phyloP scores from a whole-genome alignment of 2,329 filamentous ascomycete genomes.

The Claviceps africana region DNA sequence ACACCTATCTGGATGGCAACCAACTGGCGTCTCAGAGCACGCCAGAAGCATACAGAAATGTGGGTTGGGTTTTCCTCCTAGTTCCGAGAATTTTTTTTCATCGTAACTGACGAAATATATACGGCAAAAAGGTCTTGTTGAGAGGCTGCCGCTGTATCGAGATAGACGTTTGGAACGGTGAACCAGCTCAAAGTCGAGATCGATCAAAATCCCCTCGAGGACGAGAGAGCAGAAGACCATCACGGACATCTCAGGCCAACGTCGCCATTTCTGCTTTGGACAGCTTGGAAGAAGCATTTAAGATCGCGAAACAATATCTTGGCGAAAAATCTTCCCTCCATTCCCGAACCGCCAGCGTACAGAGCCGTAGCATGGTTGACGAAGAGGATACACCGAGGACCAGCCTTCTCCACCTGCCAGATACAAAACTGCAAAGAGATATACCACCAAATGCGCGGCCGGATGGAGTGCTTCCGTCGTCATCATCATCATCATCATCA shows the following conservation, averaged over 20 bases:
- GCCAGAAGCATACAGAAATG: constrained; percentile 63
- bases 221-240: constrained; percentile 33
- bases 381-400: constrained; percentile 18
- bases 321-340: constrained; percentile 18
- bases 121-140: constrained; percentile 53
- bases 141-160: constrained; percentile 81
- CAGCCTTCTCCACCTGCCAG: constrained; percentile 15
- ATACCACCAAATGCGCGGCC: constrained; percentile 17
- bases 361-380: constrained; percentile 17
- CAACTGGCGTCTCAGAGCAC: constrained; percentile 69
- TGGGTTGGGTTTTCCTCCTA: constrained; percentile 26
- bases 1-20: constrained; percentile 81
- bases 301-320: constrained; percentile 15
- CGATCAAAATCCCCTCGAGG: constrained; percentile 24
- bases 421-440: constrained; percentile 21
- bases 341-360: constrained; percentile 26
- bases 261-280: constrained; percentile 27
- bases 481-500: too few relatives aligned
- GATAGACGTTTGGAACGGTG: constrained; percentile 87
- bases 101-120: too few relatives aligned
- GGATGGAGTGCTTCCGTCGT: neutral
- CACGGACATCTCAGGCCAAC: constrained; percentile 31
- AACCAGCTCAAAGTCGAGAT: constrained; percentile 23
- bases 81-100: too few relatives aligned
- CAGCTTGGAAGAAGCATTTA: constrained; percentile 18